These are phyloP conservation scores for Ascoidea tarda DNA, from an alignment of 805 yeast genomes.

Conservation along the genomic window DNA sequence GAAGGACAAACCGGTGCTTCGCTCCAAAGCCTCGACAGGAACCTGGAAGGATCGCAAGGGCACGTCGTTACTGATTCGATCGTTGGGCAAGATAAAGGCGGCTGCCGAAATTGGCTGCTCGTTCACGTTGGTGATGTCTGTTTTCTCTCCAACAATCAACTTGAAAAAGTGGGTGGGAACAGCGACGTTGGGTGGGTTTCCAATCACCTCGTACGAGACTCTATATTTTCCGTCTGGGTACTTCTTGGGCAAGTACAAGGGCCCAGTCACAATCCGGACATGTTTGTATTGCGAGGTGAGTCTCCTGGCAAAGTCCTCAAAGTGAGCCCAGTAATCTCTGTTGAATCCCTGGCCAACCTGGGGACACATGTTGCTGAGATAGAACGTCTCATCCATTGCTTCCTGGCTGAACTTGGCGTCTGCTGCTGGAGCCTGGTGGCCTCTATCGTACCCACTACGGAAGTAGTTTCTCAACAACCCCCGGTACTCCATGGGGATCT, in stretches of 20 bases:
- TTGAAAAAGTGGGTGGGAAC: constrained; percentile 97
- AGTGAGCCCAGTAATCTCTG: constrained; percentile 95
- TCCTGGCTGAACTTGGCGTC: constrained; percentile 81
- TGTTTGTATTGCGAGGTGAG: constrained; percentile 56
- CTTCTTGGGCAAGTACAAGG: constrained; percentile 71
- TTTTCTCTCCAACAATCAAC: constrained; percentile 66
- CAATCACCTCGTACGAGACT: constrained; percentile 84
- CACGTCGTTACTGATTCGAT: constrained; percentile 51
- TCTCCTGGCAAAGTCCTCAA: constrained; percentile 78
- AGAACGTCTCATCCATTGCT: constrained; percentile 94
- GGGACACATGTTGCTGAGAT: constrained; percentile 82
- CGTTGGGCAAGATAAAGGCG: constrained; percentile 91
- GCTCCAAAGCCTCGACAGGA: constrained; percentile 81
- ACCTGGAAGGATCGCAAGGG: constrained; percentile 71
- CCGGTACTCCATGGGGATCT: constrained; percentile 63
- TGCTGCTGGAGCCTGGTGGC: constrained; percentile 97
- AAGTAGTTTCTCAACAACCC: constrained; percentile 75
- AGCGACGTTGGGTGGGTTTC: constrained; percentile 91
- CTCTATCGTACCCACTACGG: constrained; percentile 91
- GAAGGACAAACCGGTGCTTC: constrained; percentile 74
- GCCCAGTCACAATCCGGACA: constrained; percentile 88
- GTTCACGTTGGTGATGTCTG: neutral
- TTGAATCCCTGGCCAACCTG: constrained; percentile 98
- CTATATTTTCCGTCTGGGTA: constrained; percentile 68
- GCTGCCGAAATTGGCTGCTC: constrained; percentile 46